These are phyloP conservation scores for Macaranga tanarius DNA, from an alignment of 441 rosid species.

Conservation along the genomic window DNA sequence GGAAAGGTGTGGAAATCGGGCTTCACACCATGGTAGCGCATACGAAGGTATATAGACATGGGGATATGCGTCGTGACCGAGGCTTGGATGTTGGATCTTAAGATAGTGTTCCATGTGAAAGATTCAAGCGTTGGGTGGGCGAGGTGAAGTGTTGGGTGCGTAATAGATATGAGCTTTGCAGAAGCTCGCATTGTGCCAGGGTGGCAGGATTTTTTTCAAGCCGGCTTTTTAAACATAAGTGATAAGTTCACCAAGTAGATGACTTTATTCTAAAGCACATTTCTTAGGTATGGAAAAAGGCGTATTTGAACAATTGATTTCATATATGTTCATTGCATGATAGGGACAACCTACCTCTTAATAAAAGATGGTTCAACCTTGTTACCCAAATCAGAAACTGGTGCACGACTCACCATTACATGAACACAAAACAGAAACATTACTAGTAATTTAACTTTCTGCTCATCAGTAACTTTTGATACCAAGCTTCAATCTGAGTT, in stretches of 20 bases:
- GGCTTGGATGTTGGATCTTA: conserved; percentile 31
- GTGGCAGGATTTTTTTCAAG: neutral
- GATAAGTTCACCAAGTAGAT: too few relatives aligned
- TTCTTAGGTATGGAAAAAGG: too few relatives aligned
- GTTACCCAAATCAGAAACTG: too few relatives aligned
- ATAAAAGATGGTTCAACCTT: too few relatives aligned
- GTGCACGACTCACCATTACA: too few relatives aligned
- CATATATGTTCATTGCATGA: too few relatives aligned
- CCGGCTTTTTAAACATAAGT: too few relatives aligned
- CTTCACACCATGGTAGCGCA: conserved; percentile 45
- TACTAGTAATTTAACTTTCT: too few relatives aligned
- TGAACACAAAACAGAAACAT: too few relatives aligned
- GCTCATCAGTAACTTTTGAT: neutral
- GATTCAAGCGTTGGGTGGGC: conserved; percentile 41
- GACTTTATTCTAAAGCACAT: too few relatives aligned
- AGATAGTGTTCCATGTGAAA: conserved; percentile 49
- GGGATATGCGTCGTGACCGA: conserved; percentile 27
- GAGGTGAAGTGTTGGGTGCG: conserved; percentile 43
- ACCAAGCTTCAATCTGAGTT: neutral
- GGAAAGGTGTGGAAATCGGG: conserved; percentile 60
- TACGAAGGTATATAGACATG: conserved; percentile 36
- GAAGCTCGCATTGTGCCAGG: conserved; percentile 22
- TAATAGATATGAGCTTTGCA: conserved; percentile 22
- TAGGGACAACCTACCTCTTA: too few relatives aligned
- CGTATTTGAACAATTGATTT: too few relatives aligned